Evolutionary conservation across 1,284 basidiomycete species (phyloP).

Genomic region (Trametes pubescens): DNA sequence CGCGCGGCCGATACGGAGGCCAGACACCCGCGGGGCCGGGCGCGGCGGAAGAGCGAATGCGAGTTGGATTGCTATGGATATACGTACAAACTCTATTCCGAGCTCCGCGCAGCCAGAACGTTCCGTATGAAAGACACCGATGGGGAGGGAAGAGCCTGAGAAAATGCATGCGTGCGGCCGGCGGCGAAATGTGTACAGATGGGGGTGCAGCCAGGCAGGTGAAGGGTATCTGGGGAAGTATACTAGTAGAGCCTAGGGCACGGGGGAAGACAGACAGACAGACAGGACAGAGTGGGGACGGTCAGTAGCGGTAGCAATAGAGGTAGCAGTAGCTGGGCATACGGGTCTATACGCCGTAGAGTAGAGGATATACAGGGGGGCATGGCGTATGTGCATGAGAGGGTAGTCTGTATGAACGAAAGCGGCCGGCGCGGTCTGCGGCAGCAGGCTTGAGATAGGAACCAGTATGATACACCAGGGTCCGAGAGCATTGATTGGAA

Average conservation of each 20-base stretch:
- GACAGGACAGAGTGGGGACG: neutral
- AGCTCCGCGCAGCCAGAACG: conserved; percentile 20
- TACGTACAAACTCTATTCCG: conserved; percentile 32
- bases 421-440: neutral
- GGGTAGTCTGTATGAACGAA: conserved; percentile 18
- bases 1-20: no score
- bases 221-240: conserved; percentile 23
- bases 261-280: neutral
- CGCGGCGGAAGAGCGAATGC: neutral
- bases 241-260: neutral
- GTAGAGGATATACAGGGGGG: conserved; percentile 7
- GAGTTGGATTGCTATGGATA: conserved; percentile 17
- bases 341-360: conserved; percentile 5
- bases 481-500: neutral
- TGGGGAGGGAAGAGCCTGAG: conserved; percentile 1
- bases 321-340: neutral
- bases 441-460: neutral
- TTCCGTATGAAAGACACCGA: conserved; percentile 29
- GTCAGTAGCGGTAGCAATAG: neutral
- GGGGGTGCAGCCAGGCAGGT: conserved; percentile 18
- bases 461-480: neutral
- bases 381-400: neutral
- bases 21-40: neutral
- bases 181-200: conserved; percentile 27
- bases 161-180: conserved; percentile 21